These are phyloP conservation scores for Selaginella moellendorffii DNA, from an alignment of 75 land plant species.

Conservation along the genomic window DNA sequence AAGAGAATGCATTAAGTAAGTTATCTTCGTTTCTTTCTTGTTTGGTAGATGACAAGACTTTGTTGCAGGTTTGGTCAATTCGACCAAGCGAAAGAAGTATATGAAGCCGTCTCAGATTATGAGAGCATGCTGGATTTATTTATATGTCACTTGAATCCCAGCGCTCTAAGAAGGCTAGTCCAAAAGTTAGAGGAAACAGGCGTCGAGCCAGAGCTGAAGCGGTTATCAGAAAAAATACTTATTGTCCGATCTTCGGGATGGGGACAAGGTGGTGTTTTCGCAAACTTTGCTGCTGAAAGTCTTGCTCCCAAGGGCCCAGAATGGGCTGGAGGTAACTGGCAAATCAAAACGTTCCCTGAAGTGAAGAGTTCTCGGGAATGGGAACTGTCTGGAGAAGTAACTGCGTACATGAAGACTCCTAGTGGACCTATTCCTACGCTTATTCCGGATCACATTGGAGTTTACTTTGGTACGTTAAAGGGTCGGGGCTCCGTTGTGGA, in stretches of 20 bases:
- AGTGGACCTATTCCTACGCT: conserved; percentile 81
- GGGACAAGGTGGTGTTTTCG: conserved; percentile 90
- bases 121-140: conserved; percentile 92
- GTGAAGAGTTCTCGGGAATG: conserved; percentile 64
- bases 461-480: conserved; percentile 81
- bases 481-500: conserved; percentile 96
- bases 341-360: conserved; percentile 64
- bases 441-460: conserved; percentile 90
- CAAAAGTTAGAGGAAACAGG: conserved; percentile 80
- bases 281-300: conserved; percentile 96
- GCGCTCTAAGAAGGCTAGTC: conserved; percentile 80
- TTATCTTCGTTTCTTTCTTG: conserved; percentile 8
- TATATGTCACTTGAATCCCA: conserved; percentile 94
- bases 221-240: conserved; percentile 74
- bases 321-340: conserved; percentile 99
- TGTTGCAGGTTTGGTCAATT: conserved; percentile 92
- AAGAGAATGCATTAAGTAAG: conserved; percentile 93
- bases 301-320: conserved; percentile 97
- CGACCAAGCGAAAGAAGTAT: conserved; percentile 96
- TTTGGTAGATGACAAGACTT: too few relatives aligned
- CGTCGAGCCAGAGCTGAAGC: conserved; percentile 62
- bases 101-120: conserved; percentile 82
- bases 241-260: conserved; percentile 84
- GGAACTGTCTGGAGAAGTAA: conserved; percentile 94
- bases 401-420: conserved; percentile 90